Evolutionary conservation across 2,329 filamentous ascomycete species (phyloP).

Genomic region (Colletotrichum kahawae): DNA sequence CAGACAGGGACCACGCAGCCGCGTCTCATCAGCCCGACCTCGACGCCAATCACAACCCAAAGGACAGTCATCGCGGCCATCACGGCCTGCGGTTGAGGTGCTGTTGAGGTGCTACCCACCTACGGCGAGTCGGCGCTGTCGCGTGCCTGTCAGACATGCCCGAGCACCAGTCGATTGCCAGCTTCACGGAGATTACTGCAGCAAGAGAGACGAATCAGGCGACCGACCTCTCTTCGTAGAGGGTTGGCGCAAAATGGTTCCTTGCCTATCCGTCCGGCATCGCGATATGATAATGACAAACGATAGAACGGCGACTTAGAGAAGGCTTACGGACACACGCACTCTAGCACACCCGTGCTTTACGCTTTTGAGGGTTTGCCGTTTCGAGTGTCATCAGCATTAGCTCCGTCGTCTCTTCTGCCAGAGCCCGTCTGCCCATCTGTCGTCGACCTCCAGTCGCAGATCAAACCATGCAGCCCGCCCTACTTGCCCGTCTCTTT

Average conservation of each 20-base stretch:
- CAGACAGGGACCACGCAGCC: background rate
- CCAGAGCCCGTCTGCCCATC: background rate
- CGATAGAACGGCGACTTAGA: background rate
- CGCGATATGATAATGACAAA: background rate
- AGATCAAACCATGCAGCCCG: constrained; percentile 10
- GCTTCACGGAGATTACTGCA: background rate
- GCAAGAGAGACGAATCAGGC: background rate
- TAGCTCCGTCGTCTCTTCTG: background rate
- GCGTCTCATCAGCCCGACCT: background rate
- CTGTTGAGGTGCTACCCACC: background rate
- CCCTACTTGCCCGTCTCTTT: background rate
- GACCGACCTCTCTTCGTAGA: background rate
- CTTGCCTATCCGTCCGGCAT: constrained; percentile 14
- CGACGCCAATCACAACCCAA: background rate
- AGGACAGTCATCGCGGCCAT: background rate
- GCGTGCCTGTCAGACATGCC: background rate
- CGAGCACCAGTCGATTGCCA: background rate
- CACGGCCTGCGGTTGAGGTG: background rate
- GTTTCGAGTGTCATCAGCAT: background rate
- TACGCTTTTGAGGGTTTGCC: background rate
- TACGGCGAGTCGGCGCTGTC: background rate
- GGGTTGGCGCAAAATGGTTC: background rate
- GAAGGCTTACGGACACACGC: background rate
- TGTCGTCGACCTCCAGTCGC: background rate
- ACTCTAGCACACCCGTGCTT: background rate